phyloP scores from a whole-genome alignment of 169 alveolate species.

The Perkinsus chesapeaki region DNA sequence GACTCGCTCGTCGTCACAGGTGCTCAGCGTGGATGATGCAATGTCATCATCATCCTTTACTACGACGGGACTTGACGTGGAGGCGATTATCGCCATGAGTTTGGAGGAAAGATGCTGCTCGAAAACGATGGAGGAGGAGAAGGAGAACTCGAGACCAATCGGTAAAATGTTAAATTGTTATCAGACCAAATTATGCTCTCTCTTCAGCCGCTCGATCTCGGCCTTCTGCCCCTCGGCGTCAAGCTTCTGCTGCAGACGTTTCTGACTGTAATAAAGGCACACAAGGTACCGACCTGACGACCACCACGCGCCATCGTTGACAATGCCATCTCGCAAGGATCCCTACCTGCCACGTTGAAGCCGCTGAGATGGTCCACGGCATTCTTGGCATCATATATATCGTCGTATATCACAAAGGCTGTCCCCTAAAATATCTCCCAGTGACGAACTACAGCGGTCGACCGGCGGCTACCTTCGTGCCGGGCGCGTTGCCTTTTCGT shows the following conservation, averaged over 20 bases:
- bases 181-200: background rate
- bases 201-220: constrained; percentile 16
- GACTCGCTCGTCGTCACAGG: background rate
- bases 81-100: background rate
- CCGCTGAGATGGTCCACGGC: constrained; percentile 98
- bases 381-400: constrained; percentile 94
- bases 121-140: background rate
- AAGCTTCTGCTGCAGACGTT: constrained; percentile 50
- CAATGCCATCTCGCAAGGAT: background rate
- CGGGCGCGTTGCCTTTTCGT: constrained; percentile 62
- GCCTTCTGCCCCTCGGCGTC: constrained; percentile 53
- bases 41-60: background rate
- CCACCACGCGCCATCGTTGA: background rate
- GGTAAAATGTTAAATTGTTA: background rate
- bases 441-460: constrained; percentile 56
- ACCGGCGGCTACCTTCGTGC: constrained; percentile 24
- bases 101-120: background rate
- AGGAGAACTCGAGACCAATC: background rate
- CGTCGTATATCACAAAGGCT: constrained; percentile 96
- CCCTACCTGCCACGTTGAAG: constrained; percentile 94
- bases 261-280: constrained; percentile 55
- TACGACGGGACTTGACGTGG: background rate
- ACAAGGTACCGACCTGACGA: constrained; percentile 43
- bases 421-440: constrained; percentile 86
- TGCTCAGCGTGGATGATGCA: too few species aligned